These are phyloP conservation scores for Chaetomium sp. DNA, from an alignment of 2,329 filamentous ascomycete species.

Conservation along the genomic window DNA sequence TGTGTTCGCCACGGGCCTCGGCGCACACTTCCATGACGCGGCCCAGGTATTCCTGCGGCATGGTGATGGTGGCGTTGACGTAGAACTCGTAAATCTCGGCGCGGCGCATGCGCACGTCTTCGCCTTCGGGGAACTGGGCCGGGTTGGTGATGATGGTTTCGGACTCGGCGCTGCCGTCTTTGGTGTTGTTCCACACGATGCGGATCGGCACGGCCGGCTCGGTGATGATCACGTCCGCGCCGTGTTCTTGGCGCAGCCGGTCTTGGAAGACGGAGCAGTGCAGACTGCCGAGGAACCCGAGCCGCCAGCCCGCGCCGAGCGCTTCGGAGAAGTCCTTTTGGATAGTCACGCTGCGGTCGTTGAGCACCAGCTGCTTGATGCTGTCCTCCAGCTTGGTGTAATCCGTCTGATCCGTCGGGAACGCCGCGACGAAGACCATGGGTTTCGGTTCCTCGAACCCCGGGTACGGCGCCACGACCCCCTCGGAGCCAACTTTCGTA, in stretches of 20 bases:
- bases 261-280: constrained; percentile 99
- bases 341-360: constrained; percentile 89
- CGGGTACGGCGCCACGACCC: constrained; percentile 69
- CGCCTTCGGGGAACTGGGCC: constrained; percentile 71
- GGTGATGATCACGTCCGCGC: constrained; percentile 91
- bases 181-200: constrained; percentile 60
- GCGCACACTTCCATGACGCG: constrained; percentile 95
- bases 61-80: constrained; percentile 76
- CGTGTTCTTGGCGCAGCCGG: constrained; percentile 86
- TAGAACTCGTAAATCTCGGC: constrained; percentile 52
- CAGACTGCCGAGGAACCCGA: constrained; percentile 92
- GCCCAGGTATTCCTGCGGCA: constrained; percentile 90
- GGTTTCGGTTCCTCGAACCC: constrained; percentile 97
- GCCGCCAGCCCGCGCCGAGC: constrained; percentile 83
- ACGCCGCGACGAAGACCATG: constrained; percentile 98
- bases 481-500: constrained; percentile 72
- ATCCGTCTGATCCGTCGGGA: constrained; percentile 84
- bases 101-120: constrained; percentile 40
- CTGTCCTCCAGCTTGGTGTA: constrained; percentile 85
- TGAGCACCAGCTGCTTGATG: constrained; percentile 87
- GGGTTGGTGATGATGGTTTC: constrained; percentile 80
- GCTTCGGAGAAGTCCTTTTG: constrained; percentile 94
- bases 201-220: constrained; percentile 92
- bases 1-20: constrained; percentile 77
- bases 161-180: constrained; percentile 40